A percentile compares a stretch with the other conserved stretches of the same genome.
Conservation (phyloP, 768 basidiomycete species). For the Holtermannia corniformis region DNA sequence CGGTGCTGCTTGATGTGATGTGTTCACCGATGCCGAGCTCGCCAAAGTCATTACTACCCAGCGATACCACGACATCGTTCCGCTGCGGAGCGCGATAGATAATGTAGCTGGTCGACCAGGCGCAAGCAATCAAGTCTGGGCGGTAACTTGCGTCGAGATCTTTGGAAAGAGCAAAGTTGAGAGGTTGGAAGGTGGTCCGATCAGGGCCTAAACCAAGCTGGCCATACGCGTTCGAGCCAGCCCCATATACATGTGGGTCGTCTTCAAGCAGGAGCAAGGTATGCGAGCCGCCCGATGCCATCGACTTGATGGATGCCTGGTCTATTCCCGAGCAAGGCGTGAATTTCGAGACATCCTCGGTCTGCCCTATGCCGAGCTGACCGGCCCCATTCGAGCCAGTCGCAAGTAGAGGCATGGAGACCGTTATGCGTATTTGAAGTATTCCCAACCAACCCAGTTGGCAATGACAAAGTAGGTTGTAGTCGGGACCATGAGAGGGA, state of each 20-base stretch:
- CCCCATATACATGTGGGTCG: neutral
- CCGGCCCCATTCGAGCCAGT: constrained; percentile 34
- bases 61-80: constrained; percentile 51
- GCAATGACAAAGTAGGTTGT: constrained; percentile 85
- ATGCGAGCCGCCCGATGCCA: constrained; percentile 7
- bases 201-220: constrained; percentile 52
- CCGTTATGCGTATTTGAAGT: constrained; percentile 81
- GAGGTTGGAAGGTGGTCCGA: neutral
- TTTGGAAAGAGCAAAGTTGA: neutral
- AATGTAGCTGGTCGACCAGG: constrained; percentile 79
- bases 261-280: neutral
- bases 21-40: constrained; percentile 51
- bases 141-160: neutral
- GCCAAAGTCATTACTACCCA: constrained; percentile 79
- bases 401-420: constrained; percentile 14
- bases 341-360: constrained; percentile 19
- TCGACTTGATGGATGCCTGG: constrained; percentile 9
- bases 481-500: constrained; percentile 66
- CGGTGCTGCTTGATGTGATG: no score
- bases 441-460: constrained; percentile 99
- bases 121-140: constrained; percentile 43
- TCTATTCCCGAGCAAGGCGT: neutral
- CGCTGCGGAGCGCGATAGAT: constrained; percentile 48
- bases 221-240: constrained; percentile 58
- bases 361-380: constrained; percentile 29